phyloP scores from a whole-genome alignment of 1,284 basidiomycete species.

The Gomphus sp. region DNA sequence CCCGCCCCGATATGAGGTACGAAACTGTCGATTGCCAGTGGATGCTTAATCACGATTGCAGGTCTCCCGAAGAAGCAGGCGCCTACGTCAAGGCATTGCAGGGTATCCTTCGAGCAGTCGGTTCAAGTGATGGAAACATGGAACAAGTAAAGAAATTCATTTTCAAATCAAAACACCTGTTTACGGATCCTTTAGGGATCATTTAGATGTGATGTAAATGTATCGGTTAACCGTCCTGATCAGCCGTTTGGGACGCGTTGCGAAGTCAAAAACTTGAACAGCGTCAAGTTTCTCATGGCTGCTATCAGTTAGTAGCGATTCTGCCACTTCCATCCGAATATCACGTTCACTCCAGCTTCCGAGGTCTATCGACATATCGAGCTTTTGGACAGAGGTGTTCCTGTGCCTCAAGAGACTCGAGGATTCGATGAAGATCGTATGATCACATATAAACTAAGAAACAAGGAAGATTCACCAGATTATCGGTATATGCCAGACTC shows the following conservation, averaged over 20 bases:
- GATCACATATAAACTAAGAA: conserved; percentile 75
- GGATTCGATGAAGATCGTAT: conserved; percentile 82
- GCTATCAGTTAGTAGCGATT: conserved; percentile 51
- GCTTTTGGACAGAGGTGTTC: conserved; percentile 38
- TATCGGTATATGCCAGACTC: conserved; percentile 99
- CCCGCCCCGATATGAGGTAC: conserved; percentile 84
- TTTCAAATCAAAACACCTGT: neutral
- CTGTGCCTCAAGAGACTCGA: conserved; percentile 79
- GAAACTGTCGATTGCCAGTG: conserved; percentile 13
- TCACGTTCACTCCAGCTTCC: conserved; percentile 30
- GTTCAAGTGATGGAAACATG: conserved; percentile 95
- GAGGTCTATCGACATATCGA: conserved; percentile 69
- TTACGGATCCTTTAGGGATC: conserved; percentile 55
- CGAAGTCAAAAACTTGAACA: conserved; percentile 97
- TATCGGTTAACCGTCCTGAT: conserved; percentile 72
- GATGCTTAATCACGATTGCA: conserved; percentile 20
- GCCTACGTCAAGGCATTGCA: conserved; percentile 85
- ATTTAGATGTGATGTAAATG: conserved; percentile 91
- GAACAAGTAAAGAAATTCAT: conserved; percentile 59
- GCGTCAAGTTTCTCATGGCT: conserved; percentile 76
- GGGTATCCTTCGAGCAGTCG: conserved; percentile 71
- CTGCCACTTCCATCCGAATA: neutral
- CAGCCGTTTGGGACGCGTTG: conserved; percentile 76
- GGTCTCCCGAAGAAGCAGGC: conserved; percentile 86
- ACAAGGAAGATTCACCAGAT: conserved; percentile 91